Conservation (phyloP, 176 grass and related monocot species). For the Oryza brachyantha region DNA sequence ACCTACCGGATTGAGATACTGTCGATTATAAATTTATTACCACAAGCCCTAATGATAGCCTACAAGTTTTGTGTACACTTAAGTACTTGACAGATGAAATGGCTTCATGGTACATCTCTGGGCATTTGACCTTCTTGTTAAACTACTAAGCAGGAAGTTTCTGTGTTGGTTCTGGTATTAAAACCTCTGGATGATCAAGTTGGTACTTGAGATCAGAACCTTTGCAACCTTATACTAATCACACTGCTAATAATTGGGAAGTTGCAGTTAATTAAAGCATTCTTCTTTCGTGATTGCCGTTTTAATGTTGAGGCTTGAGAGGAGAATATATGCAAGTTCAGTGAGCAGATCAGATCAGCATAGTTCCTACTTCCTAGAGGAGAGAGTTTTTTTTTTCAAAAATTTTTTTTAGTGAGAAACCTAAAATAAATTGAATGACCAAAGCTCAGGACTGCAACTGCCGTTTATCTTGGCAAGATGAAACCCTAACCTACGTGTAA, state of each 20-base stretch:
- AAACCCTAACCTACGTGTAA: slow-evolving; percentile 4
- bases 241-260: slow-evolving; percentile 35
- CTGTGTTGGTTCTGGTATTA: slow-evolving; percentile 26
- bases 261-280: slow-evolving; percentile 30
- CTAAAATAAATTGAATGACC: background rate
- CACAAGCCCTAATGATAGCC: background rate
- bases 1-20: background rate
- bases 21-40: background rate
- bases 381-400: too few species aligned
- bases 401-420: too few species aligned
- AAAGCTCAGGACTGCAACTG: background rate
- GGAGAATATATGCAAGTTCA: slow-evolving; percentile 33
- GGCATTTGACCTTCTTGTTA: slow-evolving; percentile 41
- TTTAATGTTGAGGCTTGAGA: background rate
- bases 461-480: background rate
- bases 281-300: slow-evolving; percentile 14
- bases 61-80: background rate
- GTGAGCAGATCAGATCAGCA: slow-evolving; percentile 26
- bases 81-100: background rate
- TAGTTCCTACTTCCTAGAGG: slow-evolving; percentile 6
- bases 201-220: slow-evolving; percentile 41
- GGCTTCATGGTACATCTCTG: slow-evolving; percentile 23
- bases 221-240: slow-evolving; percentile 29
- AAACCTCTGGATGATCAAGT: slow-evolving; percentile 23
- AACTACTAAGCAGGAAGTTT: slow-evolving; percentile 42